Percentiles rank a stretch among this genome's conserved stretches.
phyloP scores from a whole-genome alignment of 73 alveolate species.

The Paramecium biaurelia region DNA sequence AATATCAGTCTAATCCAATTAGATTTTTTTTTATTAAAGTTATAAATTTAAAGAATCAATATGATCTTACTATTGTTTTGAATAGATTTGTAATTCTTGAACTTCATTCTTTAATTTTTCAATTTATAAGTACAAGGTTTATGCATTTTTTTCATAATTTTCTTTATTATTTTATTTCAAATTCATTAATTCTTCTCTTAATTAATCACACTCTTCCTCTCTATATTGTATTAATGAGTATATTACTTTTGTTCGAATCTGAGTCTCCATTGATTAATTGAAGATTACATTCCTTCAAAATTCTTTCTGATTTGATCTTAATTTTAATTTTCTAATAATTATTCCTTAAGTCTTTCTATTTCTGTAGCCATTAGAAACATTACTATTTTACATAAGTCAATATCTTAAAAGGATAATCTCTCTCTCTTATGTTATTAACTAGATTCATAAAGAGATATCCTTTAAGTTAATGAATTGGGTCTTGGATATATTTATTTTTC shows the following conservation, averaged over 20 bases:
- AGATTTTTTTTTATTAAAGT: neutral
- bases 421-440: neutral
- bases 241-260: neutral
- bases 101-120: neutral
- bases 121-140: neutral
- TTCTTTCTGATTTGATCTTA: neutral
- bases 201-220: neutral
- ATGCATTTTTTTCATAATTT: neutral
- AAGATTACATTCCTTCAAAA: neutral
- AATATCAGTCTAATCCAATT: neutral
- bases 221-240: neutral
- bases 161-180: neutral
- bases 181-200: neutral
- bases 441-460: neutral
- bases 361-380: neutral
- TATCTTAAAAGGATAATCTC: neutral
- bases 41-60: neutral
- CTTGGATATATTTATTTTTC: neutral
- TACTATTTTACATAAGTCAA: neutral
- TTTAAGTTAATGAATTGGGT: neutral
- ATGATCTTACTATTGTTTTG: neutral
- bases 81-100: neutral
- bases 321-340: neutral
- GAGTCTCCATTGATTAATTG: neutral
- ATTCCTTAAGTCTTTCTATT: neutral